These are phyloP conservation scores for Geranomyces michiganensis DNA, from an alignment of 192 early-diverging fungal species.

Conservation along the genomic window DNA sequence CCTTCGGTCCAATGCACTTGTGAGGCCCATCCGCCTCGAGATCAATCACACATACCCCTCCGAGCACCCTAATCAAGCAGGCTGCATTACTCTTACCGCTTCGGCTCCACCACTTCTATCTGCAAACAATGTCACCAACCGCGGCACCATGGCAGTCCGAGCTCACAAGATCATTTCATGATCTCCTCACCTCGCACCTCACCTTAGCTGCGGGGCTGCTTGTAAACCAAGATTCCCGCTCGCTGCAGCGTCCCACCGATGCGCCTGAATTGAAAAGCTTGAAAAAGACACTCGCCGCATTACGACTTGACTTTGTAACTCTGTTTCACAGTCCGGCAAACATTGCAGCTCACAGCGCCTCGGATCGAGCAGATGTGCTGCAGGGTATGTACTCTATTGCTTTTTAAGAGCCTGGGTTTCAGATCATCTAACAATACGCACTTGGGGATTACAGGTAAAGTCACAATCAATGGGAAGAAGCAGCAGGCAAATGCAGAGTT, in stretches of 20 bases:
- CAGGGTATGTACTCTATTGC: not conserved
- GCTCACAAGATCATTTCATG: slow-evolving; percentile 1
- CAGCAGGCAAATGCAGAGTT: slow-evolving; percentile 65
- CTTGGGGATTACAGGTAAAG: slow-evolving; percentile 8
- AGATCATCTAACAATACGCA: not conserved
- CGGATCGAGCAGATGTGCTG: not conserved
- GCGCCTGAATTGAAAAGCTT: not conserved
- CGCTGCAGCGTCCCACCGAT: not conserved
- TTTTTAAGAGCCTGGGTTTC: not conserved
- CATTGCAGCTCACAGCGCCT: not conserved
- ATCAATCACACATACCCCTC: no score
- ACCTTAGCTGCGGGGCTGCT: not conserved
- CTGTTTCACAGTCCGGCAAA: not conserved
- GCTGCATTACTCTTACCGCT: no score
- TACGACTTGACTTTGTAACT: slow-evolving; percentile 11
- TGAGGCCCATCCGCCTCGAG: no score
- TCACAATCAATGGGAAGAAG: slow-evolving; percentile 25
- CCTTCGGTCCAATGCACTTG: no score
- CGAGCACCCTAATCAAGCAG: no score
- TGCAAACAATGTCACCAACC: not conserved
- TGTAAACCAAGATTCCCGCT: not conserved
- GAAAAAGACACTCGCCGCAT: not conserved
- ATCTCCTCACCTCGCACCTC: slow-evolving; percentile 1
- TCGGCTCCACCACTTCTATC: no score
- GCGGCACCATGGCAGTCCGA: not conserved